A percentile compares a stretch with the other conserved stretches of the same genome.
phyloP scores from a whole-genome alignment of 225 moss, liverwort and hornwort species.

The Thuidium tamariscinum region DNA sequence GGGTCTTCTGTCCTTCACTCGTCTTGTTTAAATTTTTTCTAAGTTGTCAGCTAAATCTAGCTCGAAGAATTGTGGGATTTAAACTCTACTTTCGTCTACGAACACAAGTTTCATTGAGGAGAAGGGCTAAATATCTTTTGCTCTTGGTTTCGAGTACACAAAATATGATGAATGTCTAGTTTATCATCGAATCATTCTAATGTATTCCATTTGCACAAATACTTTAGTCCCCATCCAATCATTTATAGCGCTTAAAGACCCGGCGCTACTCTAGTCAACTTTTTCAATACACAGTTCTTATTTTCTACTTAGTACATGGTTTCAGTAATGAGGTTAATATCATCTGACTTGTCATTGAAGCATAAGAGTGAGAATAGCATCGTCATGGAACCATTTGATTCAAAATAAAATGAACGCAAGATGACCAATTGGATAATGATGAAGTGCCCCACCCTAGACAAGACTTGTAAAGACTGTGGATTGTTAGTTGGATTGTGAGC shows the following conservation, averaged over 20 bases:
- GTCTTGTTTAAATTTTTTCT: neutral
- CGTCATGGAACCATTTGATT: neutral
- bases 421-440: neutral
- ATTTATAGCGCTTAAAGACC: neutral
- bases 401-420: neutral
- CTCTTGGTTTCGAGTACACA: neutral
- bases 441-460: no score
- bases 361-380: neutral
- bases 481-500: neutral
- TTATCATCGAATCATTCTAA: neutral
- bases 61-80: neutral
- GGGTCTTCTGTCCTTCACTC: neutral
- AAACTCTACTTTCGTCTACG: neutral
- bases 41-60: neutral
- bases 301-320: no score
- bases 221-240: no score
- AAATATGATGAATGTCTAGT: no score
- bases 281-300: no score
- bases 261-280: neutral
- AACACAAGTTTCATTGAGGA: neutral
- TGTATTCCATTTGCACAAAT: neutral
- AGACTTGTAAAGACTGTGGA: neutral
- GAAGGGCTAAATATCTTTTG: neutral
- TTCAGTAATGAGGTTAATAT: no score
- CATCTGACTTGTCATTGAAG: neutral